Conservation (phyloP, 331 rosid genomes). For the Malus hybrid region DNA sequence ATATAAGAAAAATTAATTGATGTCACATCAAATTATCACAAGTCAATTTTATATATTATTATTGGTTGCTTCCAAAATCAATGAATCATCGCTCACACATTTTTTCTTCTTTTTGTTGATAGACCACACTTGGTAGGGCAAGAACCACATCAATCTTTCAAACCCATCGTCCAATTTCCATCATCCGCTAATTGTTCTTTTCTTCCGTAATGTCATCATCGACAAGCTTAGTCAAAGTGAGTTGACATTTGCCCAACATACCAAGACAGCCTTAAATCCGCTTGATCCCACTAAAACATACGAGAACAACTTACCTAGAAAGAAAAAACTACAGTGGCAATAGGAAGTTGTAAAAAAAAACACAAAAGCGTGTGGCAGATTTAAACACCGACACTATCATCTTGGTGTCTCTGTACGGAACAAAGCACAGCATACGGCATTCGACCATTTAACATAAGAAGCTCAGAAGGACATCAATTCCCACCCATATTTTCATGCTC, state of each 20-base stretch:
- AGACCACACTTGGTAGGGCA: background rate
- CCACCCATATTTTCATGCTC: background rate
- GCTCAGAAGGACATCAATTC: background rate
- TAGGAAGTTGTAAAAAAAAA: too few relatives aligned
- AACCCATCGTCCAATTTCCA: background rate
- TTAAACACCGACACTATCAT: background rate
- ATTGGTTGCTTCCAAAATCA: background rate
- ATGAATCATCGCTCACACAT: background rate
- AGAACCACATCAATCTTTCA: background rate
- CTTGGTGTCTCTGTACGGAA: background rate
- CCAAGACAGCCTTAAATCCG: background rate
- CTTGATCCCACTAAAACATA: background rate
- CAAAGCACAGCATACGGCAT: background rate
- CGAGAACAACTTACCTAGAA: too few relatives aligned
- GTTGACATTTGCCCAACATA: background rate
- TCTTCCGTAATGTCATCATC: background rate
- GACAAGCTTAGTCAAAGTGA: background rate
- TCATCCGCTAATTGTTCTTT: background rate
- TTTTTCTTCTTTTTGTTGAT: background rate
- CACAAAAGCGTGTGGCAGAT: background rate
- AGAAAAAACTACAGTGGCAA: too few relatives aligned
- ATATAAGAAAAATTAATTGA: too few relatives aligned
- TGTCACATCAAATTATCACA: background rate
- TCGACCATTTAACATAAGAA: background rate
- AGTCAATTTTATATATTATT: background rate